These are phyloP conservation scores for Firmiana major DNA, from an alignment of 345 rosid species.

Conservation along the genomic window DNA sequence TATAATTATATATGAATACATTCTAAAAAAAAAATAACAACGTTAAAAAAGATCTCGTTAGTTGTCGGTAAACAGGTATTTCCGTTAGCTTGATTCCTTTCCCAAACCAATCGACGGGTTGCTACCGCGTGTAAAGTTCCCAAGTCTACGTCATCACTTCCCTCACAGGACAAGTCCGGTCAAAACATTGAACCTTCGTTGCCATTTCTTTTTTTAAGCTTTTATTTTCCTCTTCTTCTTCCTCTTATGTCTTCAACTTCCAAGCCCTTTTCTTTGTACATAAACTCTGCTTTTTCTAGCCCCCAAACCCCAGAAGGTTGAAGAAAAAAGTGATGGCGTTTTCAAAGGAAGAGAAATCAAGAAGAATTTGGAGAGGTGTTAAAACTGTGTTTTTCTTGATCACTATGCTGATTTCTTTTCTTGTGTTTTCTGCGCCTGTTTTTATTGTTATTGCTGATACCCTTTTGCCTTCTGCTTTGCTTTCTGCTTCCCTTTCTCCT, in stretches of 20 bases:
- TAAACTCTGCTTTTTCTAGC: background rate
- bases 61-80: background rate
- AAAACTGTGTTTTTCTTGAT: slow-evolving; percentile 73
- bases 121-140: slow-evolving; percentile 14
- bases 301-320: background rate
- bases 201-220: background rate
- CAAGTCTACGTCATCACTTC: slow-evolving; percentile 13
- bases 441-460: slow-evolving; percentile 74
- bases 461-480: slow-evolving; percentile 72
- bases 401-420: slow-evolving; percentile 68
- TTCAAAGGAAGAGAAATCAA: slow-evolving; percentile 56
- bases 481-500: slow-evolving; percentile 53
- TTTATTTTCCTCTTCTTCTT: background rate
- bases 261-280: slow-evolving; percentile 6
- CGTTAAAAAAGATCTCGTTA: background rate
- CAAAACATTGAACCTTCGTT: slow-evolving; percentile 12
- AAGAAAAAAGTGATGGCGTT: slow-evolving; percentile 46
- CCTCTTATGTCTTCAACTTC: background rate
- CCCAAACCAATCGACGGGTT: background rate
- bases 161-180: background rate
- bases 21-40: background rate
- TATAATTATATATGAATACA: no score
- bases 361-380: slow-evolving; percentile 45
- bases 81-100: slow-evolving; percentile 11
- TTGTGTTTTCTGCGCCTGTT: slow-evolving; percentile 78